phyloP scores from a whole-genome alignment of 345 rosid species.

The Hibiscus mutabilis region DNA sequence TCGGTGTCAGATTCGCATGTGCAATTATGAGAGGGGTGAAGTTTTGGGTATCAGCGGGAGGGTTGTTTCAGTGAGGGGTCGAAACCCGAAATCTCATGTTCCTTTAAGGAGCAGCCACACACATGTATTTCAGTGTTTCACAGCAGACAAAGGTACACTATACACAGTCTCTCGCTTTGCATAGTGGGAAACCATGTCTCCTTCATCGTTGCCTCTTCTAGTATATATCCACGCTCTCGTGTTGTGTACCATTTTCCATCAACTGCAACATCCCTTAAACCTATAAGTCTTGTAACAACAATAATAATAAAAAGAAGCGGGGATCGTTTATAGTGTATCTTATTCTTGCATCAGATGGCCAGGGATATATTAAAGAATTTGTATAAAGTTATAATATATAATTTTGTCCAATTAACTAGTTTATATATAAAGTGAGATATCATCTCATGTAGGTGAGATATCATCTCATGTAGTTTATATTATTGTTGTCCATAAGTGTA shows the following conservation, averaged over 20 bases:
- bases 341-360: too few relatives aligned
- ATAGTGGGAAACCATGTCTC: neutral
- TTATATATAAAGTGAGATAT: too few relatives aligned
- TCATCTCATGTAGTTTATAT: too few relatives aligned
- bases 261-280: too few relatives aligned
- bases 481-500: too few relatives aligned
- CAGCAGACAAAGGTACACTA: neutral
- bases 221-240: too few relatives aligned
- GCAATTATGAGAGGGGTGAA: slow-evolving; percentile 11
- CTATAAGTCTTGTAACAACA: neutral
- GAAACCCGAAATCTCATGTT: neutral
- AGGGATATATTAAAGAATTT: too few relatives aligned
- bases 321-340: too few relatives aligned
- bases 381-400: too few relatives aligned
- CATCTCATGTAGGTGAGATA: too few relatives aligned
- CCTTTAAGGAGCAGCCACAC: neutral
- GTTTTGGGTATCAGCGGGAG: neutral
- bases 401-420: too few relatives aligned
- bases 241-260: too few relatives aligned
- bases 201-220: neutral
- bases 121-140: neutral
- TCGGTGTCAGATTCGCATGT: slow-evolving; percentile 13
- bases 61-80: neutral
- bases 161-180: neutral
- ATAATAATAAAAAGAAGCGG: neutral